Evolutionary conservation across 495 filamentous ascomycete genomes (phyloP).

Genomic region (Amphirosellinia nigrospora): DNA sequence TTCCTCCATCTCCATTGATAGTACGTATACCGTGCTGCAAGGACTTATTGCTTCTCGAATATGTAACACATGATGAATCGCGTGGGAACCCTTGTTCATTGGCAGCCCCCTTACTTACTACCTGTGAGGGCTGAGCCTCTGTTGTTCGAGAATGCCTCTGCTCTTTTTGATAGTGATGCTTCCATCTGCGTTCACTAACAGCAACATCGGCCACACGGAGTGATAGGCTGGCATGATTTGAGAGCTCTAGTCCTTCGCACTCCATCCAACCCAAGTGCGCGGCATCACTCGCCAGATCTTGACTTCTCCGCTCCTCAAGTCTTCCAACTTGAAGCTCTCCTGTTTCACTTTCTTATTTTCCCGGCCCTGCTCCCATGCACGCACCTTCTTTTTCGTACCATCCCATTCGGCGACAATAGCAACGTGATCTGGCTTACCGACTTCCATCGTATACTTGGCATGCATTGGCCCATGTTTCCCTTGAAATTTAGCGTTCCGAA

Average conservation of each 20-base stretch:
- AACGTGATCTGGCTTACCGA: constrained; percentile 92
- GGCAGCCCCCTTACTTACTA: constrained; percentile 6
- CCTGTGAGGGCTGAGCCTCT: constrained; percentile 16
- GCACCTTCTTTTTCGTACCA: constrained; percentile 96
- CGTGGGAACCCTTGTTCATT: not conserved
- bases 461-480: constrained; percentile 95
- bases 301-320: constrained; percentile 90
- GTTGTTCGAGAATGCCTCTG: constrained; percentile 17
- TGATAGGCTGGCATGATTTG: constrained; percentile 20
- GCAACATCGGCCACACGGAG: constrained; percentile 23
- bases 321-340: constrained; percentile 91
- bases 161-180: constrained; percentile 12
- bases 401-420: constrained; percentile 99
- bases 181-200: constrained; percentile 20
- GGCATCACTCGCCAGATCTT: constrained; percentile 98
- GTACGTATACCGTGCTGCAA: constrained; percentile 1
- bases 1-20: not conserved
- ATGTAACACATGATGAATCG: constrained; percentile 14
- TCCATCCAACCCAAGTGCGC: constrained; percentile 91
- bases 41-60: constrained; percentile 14
- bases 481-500: constrained; percentile 94
- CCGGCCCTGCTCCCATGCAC: constrained; percentile 93
- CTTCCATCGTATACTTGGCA: constrained; percentile 87
- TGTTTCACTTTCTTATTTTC: constrained; percentile 94
- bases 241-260: constrained; percentile 42